A percentile compares a stretch with the other conserved stretches of the same genome.
phyloP scores from a whole-genome alignment of 139 green algal genomes.

The Pleodorina starrii region DNA sequence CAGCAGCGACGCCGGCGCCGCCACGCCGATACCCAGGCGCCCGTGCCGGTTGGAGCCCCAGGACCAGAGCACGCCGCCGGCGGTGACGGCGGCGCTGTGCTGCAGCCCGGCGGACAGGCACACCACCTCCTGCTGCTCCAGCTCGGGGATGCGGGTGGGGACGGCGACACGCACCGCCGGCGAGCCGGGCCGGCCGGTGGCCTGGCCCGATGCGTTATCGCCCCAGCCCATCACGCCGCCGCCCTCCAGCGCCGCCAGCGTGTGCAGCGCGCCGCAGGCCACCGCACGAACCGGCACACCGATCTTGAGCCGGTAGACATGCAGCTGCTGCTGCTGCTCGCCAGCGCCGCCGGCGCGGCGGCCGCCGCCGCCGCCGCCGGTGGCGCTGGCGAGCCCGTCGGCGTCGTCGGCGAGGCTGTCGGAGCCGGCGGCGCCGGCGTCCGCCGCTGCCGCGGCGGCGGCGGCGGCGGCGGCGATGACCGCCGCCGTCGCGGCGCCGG shows the following conservation, averaged over 20 bases:
- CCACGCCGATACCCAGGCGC: slow-evolving; percentile 23
- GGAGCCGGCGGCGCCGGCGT: background rate
- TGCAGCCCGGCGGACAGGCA: slow-evolving; percentile 36
- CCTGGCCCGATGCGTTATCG: slow-evolving; percentile 53
- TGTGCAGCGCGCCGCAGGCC: slow-evolving; percentile 60
- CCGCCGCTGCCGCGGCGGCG: background rate
- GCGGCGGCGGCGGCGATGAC: background rate
- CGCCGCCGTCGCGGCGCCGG: slow-evolving; percentile 7
- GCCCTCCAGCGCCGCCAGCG: slow-evolving; percentile 45
- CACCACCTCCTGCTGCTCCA: slow-evolving; percentile 10
- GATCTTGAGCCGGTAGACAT: slow-evolving; percentile 36
- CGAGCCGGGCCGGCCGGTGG: background rate
- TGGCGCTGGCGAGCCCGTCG: background rate
- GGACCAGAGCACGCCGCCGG: slow-evolving; percentile 43
- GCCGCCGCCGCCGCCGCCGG: background rate
- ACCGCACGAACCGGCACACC: slow-evolving; percentile 43
- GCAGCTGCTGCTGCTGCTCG: slow-evolving; percentile 1
- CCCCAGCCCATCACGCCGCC: slow-evolving; percentile 58
- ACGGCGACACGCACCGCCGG: background rate
- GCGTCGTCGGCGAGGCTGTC: background rate
- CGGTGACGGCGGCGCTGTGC: slow-evolving; percentile 58
- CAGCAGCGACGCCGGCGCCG: background rate
- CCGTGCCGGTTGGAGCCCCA: slow-evolving; percentile 62
- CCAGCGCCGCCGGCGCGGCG: background rate
- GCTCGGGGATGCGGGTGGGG: background rate